A percentile compares a stretch with the other conserved stretches of the same genome.
Evolutionary conservation across 805 yeast species (phyloP).

Genomic region (Metschnikowia santaceciliae): DNA sequence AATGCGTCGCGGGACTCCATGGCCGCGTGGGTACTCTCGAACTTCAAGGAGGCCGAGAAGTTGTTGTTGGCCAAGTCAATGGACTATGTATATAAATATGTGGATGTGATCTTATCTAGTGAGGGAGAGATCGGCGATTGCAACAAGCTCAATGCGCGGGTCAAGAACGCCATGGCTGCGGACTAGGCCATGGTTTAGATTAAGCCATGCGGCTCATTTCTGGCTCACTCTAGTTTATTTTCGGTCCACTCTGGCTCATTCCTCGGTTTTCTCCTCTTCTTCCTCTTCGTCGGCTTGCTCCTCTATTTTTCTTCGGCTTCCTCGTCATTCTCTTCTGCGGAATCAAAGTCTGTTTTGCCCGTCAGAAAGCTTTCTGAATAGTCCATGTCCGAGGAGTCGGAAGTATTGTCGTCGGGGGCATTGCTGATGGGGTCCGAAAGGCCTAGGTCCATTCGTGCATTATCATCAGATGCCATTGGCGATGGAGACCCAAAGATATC

Average conservation of each 20-base stretch:
- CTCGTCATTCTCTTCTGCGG: background rate
- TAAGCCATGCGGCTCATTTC: too few species aligned
- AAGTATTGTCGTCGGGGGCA: slow-evolving; percentile 8
- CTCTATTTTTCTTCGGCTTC: too few species aligned
- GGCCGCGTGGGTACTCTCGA: slow-evolving; percentile 41
- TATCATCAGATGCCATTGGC: slow-evolving; percentile 11
- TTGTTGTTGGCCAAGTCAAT: slow-evolving; percentile 13
- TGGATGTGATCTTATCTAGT: slow-evolving; percentile 22
- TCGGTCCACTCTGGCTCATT: too few species aligned
- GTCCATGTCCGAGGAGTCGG: slow-evolving; percentile 9
- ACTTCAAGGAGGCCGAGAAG: slow-evolving; percentile 26
- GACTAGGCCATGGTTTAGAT: background rate
- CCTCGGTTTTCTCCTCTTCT: too few species aligned
- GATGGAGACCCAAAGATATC: slow-evolving; percentile 5
- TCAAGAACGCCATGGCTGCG: slow-evolving; percentile 12
- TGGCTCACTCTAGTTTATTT: too few species aligned
- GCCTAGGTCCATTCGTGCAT: slow-evolving; percentile 6
- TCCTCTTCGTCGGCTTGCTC: too few species aligned
- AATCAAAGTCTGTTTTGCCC: background rate
- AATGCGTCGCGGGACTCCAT: slow-evolving; percentile 31
- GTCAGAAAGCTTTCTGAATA: background rate
- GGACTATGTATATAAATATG: slow-evolving; percentile 18
- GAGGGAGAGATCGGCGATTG: slow-evolving; percentile 24
- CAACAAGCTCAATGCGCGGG: slow-evolving; percentile 23
- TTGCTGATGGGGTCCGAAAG: slow-evolving; percentile 4